These are phyloP conservation scores for Wallacemonas sp. DNA, from an alignment of 208 protist genomes.

Conservation along the genomic window DNA sequence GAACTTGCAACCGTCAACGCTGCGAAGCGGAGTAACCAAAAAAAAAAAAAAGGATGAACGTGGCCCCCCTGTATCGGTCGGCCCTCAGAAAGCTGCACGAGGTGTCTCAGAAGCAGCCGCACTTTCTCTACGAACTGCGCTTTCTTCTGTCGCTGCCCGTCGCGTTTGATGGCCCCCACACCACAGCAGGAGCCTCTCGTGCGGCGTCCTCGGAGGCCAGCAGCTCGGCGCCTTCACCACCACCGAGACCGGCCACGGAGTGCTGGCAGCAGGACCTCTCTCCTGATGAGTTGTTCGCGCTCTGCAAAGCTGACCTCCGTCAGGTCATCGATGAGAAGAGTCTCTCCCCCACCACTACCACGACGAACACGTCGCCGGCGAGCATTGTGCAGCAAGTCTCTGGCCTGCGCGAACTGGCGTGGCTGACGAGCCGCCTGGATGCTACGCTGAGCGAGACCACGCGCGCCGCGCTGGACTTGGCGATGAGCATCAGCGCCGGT, in stretches of 20 bases:
- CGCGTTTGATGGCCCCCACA: constrained; percentile 12
- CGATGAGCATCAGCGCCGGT: constrained; percentile 39
- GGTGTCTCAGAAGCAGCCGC: constrained; percentile 39
- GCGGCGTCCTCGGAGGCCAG: too few species aligned
- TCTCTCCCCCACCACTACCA: background rate
- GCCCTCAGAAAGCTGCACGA: constrained; percentile 62
- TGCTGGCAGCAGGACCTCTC: constrained; percentile 32
- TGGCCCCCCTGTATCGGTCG: constrained; percentile 53
- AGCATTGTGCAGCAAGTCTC: constrained; percentile 34
- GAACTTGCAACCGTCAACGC: background rate
- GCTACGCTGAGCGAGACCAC: constrained; percentile 44
- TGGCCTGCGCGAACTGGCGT: constrained; percentile 58
- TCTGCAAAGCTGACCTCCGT: constrained; percentile 39
- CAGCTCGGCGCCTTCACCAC: background rate
- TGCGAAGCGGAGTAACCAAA: too few species aligned
- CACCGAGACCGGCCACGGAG: constrained; percentile 24
- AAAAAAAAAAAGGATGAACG: constrained; percentile 36
- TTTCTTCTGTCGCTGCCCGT: constrained; percentile 77
- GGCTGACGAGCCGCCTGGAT: constrained; percentile 53
- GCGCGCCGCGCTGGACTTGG: constrained; percentile 26
- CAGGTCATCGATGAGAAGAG: background rate
- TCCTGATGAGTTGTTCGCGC: constrained; percentile 24
- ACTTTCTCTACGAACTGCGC: constrained; percentile 77
- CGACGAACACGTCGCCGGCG: too few species aligned
- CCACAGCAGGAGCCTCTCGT: too few species aligned